Evolutionary conservation across 768 basidiomycete genomes (phyloP).

Genomic region (Agaricus blazei): DNA sequence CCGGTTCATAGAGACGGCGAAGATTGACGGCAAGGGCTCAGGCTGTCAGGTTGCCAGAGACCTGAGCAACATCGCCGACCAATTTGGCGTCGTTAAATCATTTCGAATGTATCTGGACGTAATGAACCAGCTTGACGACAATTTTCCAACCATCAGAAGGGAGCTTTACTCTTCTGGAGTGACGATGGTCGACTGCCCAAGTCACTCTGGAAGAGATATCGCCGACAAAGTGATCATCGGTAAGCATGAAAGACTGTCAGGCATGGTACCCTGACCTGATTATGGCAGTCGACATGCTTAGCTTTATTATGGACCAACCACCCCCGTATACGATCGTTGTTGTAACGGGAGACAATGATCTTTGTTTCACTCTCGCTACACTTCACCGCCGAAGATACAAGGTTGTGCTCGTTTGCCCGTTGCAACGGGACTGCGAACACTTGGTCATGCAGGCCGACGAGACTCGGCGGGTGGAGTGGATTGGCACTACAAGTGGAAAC

Average conservation of each 20-base stretch:
- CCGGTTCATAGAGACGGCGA: slow-evolving; percentile 30
- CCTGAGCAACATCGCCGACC: slow-evolving; percentile 38
- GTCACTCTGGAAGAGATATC: slow-evolving; percentile 31
- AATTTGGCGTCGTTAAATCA: slow-evolving; percentile 39
- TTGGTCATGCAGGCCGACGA: slow-evolving; percentile 51
- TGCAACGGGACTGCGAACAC: slow-evolving; percentile 31
- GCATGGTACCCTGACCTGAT: not conserved
- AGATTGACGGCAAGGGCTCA: slow-evolving; percentile 26
- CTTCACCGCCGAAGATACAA: slow-evolving; percentile 49
- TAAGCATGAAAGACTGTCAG: slow-evolving; percentile 13
- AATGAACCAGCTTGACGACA: slow-evolving; percentile 17
- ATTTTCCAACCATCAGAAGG: slow-evolving; percentile 22
- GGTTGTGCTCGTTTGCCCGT: slow-evolving; percentile 45
- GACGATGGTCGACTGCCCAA: slow-evolving; percentile 35
- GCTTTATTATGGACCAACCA: slow-evolving; percentile 43
- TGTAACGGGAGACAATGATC: slow-evolving; percentile 63
- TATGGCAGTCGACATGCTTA: slow-evolving; percentile 21
- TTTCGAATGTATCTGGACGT: slow-evolving; percentile 54
- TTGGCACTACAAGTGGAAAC: not conserved
- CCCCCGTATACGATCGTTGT: slow-evolving; percentile 46
- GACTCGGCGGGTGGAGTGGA: slow-evolving; percentile 36
- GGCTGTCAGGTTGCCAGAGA: slow-evolving; percentile 38
- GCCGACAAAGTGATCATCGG: slow-evolving; percentile 50
- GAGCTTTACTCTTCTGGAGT: slow-evolving; percentile 46
- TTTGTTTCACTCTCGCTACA: slow-evolving; percentile 55